Conservation (phyloP, 345 rosid genomes). For the Acer saccharum region DNA sequence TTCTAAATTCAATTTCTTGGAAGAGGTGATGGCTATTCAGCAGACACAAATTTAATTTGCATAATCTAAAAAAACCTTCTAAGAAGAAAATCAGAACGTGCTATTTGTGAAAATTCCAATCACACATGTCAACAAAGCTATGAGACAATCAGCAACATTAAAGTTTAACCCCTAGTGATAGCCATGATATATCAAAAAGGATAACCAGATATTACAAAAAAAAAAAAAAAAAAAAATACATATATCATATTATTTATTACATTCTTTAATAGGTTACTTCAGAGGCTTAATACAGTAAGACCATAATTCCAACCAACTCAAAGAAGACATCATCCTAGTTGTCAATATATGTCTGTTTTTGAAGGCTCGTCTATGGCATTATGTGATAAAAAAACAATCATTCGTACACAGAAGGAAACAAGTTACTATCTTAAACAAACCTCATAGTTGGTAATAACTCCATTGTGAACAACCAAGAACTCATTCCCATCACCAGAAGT, state of each 20-base stretch:
- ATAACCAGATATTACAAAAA: not conserved
- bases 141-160: not conserved
- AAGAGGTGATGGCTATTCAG: not conserved
- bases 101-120: not conserved
- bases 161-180: not conserved
- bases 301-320: not conserved
- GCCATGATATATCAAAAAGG: not conserved
- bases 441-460: constrained; percentile 85
- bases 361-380: not conserved
- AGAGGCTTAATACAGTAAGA: not conserved
- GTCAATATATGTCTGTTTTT: not conserved
- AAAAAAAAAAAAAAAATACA: not conserved
- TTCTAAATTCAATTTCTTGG: not conserved
- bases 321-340: not conserved
- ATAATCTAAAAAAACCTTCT: not conserved
- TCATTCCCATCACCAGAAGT: constrained; percentile 80
- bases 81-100: not conserved
- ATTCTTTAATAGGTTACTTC: not conserved
- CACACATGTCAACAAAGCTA: not conserved
- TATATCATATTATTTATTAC: not conserved
- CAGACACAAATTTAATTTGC: not conserved
- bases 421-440: constrained; percentile 34
- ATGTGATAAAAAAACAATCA: not conserved
- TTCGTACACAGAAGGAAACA: not conserved
- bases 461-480: constrained; percentile 94